Base-by-base conservation (phyloP, 1,284 basidiomycete genomes). In the Sporisorium reilianum region DNA sequence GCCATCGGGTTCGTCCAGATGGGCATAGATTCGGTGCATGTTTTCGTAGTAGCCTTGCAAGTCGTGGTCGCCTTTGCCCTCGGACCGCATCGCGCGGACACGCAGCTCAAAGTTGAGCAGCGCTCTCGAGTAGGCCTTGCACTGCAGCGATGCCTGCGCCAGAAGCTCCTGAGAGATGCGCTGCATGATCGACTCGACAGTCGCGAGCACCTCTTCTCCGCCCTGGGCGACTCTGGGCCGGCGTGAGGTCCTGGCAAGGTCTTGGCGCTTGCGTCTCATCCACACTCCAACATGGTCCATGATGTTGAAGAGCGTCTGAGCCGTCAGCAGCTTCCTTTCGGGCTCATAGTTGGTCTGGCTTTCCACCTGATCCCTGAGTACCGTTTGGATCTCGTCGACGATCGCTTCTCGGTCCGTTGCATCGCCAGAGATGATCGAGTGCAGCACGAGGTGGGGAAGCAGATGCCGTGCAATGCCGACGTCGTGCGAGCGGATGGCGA, bases 1-100 rank as follows among this genome's bases (percentile, higher is more conserved):
- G 12, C 97, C 97, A 85, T 99, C 97, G 0, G 97, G 97, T 84
- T 99, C 95, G 82, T 99, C 95, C 5, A 99, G 88, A 62, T 93
- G 89, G 14, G 97, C 92, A 84, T 99, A 99, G 71, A 99, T 97
- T 83, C 97, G 91, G 81, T 99, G 97, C 40, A 99, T 87, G 32
- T 91, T 90, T 81, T 99, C 97, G 81, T 94, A 98, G 84, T 94
- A 92, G 0, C 87, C 87, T 55, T 94, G 90, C 48, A 84, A 40
- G 38, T 79, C 66, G 45, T 58, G 55, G 22, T 86, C 75, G 23
- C 63, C 75, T 32, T 64, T 77, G 38, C 72, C 65, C 34, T 74
- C 68, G 10, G 52, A 52, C 28, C 79, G 69, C 41, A 85, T 73
- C 1, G 86, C 57, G 11, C 81, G 77, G 2, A 83, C 71, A 32